Percentiles rank a stretch among this genome's conserved stretches.
Conservation (phyloP, 1,284 basidiomycete species). For the Gymnopus androsaceus region DNA sequence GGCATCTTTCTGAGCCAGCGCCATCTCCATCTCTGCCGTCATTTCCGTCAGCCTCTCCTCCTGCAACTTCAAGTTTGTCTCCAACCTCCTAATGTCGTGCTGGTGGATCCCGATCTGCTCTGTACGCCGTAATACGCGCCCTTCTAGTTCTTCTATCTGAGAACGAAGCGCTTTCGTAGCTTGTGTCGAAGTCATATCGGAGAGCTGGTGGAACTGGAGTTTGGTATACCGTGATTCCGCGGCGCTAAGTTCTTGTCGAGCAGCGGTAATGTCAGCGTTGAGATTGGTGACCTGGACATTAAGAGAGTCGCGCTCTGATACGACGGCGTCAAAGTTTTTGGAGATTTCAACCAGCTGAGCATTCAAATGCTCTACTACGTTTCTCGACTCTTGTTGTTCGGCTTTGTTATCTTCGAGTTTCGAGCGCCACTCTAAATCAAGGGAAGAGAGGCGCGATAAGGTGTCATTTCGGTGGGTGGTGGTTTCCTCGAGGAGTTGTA, state of each 20-base stretch:
- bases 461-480: conserved; percentile 37
- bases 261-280: conserved; percentile 52
- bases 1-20: conserved; percentile 64
- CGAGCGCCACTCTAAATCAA: conserved; percentile 31
- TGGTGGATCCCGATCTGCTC: conserved; percentile 74
- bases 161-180: conserved; percentile 54
- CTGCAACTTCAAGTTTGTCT: conserved; percentile 68
- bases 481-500: conserved; percentile 38
- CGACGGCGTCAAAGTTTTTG: conserved; percentile 49
- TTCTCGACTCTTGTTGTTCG: conserved; percentile 39
- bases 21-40: conserved; percentile 63
- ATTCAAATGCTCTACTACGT: conserved; percentile 40
- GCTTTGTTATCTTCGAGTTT: conserved; percentile 32
- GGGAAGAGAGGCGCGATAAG: conserved; percentile 29
- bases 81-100: conserved; percentile 71
- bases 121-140: conserved; percentile 58
- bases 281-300: conserved; percentile 62
- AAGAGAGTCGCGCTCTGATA: conserved; percentile 65
- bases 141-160: conserved; percentile 67
- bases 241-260: conserved; percentile 53
- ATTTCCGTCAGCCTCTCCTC: conserved; percentile 73
- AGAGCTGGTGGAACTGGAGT: conserved; percentile 65
- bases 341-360: conserved; percentile 41
- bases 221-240: conserved; percentile 58
- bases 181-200: conserved; percentile 56